These are phyloP conservation scores for Candida albicans DNA, from an alignment of 1,139 yeast species.

Conservation along the genomic window DNA sequence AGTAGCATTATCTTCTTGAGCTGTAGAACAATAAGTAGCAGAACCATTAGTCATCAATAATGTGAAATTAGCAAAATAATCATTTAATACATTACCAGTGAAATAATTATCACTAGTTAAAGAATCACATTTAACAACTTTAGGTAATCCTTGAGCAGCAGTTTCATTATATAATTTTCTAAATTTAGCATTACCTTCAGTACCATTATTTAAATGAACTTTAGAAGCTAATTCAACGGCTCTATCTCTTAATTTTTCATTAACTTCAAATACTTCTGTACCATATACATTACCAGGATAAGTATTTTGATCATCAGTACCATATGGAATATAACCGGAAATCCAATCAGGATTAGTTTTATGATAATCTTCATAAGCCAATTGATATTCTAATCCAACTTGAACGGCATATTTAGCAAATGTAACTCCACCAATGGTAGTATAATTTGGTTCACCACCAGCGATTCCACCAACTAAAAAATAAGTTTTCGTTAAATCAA, in stretches of 20 bases:
- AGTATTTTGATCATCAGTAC: constrained; percentile 48
- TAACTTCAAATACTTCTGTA: constrained; percentile 64
- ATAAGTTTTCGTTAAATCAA: constrained; percentile 60
- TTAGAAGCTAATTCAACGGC: constrained; percentile 53
- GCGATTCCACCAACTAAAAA: constrained; percentile 68
- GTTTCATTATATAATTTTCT: constrained; percentile 48
- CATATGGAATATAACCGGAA: constrained; percentile 60
- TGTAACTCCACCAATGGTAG: constrained; percentile 56
- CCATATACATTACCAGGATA: constrained; percentile 63
- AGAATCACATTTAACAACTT: constrained; percentile 56
- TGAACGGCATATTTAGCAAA: constrained; percentile 65
- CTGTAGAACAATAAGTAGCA: constrained; percentile 60
- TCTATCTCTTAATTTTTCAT: constrained; percentile 57
- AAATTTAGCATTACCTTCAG: constrained; percentile 41
- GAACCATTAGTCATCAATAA: constrained; percentile 57
- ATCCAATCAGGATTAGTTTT: constrained; percentile 57
- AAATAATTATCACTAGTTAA: constrained; percentile 63
- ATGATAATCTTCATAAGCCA: constrained; percentile 45
- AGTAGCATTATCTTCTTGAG: constrained; percentile 70
- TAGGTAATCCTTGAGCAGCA: constrained; percentile 53
- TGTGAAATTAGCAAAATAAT: constrained; percentile 51
- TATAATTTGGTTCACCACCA: constrained; percentile 56
- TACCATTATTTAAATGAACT: constrained; percentile 48
- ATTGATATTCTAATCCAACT: constrained; percentile 60
- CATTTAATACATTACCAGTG: constrained; percentile 53